Evolutionary conservation across 371 early-diverging fungal species (phyloP).

Genomic region (Aphelidium insulamus): DNA sequence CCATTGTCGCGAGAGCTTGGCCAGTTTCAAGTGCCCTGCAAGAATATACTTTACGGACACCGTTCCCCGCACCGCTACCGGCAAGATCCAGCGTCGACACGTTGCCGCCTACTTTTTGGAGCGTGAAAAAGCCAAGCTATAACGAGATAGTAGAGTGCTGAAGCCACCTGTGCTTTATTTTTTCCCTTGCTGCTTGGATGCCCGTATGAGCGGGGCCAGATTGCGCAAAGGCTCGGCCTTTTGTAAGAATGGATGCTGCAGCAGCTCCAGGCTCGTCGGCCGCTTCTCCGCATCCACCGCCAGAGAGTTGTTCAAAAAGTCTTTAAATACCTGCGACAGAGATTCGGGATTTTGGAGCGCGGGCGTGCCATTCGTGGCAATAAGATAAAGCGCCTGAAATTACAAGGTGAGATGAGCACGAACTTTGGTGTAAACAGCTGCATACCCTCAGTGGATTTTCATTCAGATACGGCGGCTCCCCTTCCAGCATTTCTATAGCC

Average conservation of each 20-base stretch:
- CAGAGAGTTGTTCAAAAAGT: slow-evolving; percentile 65
- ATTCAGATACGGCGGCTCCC: slow-evolving; percentile 90
- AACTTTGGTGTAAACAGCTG: no score
- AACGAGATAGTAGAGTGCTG: no score
- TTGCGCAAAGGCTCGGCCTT: slow-evolving; percentile 26
- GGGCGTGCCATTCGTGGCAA: slow-evolving; percentile 93
- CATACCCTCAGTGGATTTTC: slow-evolving; percentile 82
- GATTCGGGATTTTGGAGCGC: slow-evolving; percentile 66
- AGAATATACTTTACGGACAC: slow-evolving; percentile 37
- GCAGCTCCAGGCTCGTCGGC: slow-evolving; percentile 58
- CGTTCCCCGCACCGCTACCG: slow-evolving; percentile 55
- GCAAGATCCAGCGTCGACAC: slow-evolving; percentile 41
- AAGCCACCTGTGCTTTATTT: no score
- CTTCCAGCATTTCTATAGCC: slow-evolving; percentile 95
- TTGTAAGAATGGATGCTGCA: slow-evolving; percentile 48
- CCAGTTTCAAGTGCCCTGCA: slow-evolving; percentile 56
- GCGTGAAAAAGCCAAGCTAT: no score
- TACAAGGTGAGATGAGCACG: no score
- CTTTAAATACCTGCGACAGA: slow-evolving; percentile 56
- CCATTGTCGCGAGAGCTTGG: slow-evolving; percentile 26
- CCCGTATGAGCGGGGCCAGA: slow-evolving; percentile 26
- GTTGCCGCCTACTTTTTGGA: no score
- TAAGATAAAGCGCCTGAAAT: slow-evolving; percentile 84
- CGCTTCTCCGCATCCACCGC: slow-evolving; percentile 73
- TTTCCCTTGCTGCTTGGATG: no score